phyloP scores from a whole-genome alignment of 495 filamentous ascomycete species.

The Aspergillus taichungensis region DNA sequence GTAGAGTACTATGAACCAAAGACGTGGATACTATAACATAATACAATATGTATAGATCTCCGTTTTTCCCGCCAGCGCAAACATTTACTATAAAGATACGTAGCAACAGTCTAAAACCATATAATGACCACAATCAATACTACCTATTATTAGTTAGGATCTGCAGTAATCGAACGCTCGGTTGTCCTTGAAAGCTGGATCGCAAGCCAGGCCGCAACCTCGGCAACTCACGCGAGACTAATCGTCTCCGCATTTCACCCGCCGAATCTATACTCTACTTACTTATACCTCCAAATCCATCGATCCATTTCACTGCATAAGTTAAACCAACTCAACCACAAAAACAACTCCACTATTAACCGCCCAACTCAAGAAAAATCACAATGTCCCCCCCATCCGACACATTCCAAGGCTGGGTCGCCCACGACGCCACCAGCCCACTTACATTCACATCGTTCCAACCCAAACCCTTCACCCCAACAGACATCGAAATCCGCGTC shows the following conservation, averaged over 20 bases:
- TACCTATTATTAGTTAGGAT: too few species aligned
- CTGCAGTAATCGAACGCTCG: too few species aligned
- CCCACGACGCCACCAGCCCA: slow-evolving; percentile 57
- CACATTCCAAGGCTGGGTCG: slow-evolving; percentile 78
- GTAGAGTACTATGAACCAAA: too few species aligned
- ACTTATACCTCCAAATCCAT: neutral
- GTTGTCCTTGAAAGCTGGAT: too few species aligned
- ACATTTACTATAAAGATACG: too few species aligned
- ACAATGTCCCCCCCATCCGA: slow-evolving; percentile 17
- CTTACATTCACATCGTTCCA: slow-evolving; percentile 63
- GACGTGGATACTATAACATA: too few species aligned
- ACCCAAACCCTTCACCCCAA: slow-evolving; percentile 70
- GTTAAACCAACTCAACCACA: neutral
- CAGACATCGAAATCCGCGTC: slow-evolving; percentile 54
- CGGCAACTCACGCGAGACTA: slow-evolving; percentile 6
- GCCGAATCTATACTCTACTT: neutral
- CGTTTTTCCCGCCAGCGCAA: too few species aligned
- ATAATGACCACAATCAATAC: too few species aligned
- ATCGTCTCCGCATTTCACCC: neutral
- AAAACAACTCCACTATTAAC: slow-evolving; percentile 3
- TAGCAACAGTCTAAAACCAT: too few species aligned
- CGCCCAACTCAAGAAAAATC: slow-evolving; percentile 1
- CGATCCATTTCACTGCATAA: neutral
- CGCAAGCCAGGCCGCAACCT: neutral
- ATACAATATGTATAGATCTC: too few species aligned